phyloP scores from a whole-genome alignment of 192 early-diverging fungal genomes.

The Coemansia reversa region DNA sequence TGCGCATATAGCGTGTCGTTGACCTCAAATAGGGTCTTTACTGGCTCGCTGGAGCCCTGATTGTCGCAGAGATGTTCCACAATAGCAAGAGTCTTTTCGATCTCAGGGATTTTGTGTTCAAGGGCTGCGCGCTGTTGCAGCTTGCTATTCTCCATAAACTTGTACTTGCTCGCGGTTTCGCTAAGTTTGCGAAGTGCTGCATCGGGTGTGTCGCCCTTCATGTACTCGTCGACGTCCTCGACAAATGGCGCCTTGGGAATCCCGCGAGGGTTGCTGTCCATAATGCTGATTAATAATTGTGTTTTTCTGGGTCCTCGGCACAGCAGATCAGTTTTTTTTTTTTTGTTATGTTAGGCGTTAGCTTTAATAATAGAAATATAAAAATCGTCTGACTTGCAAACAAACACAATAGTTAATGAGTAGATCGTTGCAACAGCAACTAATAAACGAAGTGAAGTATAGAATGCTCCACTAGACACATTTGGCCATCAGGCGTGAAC shows the following conservation, averaged over 20 bases:
- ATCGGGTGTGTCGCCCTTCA: conserved; percentile 73
- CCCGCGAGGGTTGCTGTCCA: conserved; percentile 86
- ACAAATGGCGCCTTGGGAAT: conserved; percentile 97
- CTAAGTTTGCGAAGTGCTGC: conserved; percentile 88
- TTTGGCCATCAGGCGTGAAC: too few species aligned
- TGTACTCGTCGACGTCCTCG: conserved; percentile 86
- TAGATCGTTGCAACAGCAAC: too few species aligned
- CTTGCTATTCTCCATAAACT: conserved; percentile 94
- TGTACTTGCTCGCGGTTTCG: conserved; percentile 94
- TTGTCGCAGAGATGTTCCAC: conserved; percentile 74
- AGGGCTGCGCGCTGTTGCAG: conserved; percentile 79
- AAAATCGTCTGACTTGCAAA: too few species aligned
- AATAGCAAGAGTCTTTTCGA: conserved; percentile 88
- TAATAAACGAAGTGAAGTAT: too few species aligned
- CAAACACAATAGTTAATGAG: too few species aligned
- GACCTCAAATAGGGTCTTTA: conserved; percentile 87
- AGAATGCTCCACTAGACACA: too few species aligned
- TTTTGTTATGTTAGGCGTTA: too few species aligned
- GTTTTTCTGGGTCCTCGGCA: too few species aligned
- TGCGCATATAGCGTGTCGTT: conserved; percentile 92
- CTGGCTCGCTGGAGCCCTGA: conserved; percentile 62
- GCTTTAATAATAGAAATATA: too few species aligned
- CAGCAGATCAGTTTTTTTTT: too few species aligned
- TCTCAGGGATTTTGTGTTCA: conserved; percentile 93
- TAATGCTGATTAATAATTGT: neutral